These are phyloP conservation scores for Trichosporon sp. DNA, from an alignment of 1,284 basidiomycete species.

Conservation along the genomic window DNA sequence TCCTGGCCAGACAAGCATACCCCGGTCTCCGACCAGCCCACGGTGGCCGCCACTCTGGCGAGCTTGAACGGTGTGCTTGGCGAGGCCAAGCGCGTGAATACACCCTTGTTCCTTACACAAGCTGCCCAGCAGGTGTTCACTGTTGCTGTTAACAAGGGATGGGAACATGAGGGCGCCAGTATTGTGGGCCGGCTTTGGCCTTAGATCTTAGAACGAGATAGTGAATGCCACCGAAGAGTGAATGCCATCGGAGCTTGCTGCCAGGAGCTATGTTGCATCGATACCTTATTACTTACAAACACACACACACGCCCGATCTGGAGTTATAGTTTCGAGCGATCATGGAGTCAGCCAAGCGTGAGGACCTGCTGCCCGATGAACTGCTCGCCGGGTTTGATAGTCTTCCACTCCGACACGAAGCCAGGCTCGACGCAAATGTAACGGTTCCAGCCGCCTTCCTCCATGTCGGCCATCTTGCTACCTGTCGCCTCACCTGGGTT, in stretches of 20 bases:
- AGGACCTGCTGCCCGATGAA: slow-evolving; percentile 73
- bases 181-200: background rate
- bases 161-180: slow-evolving; percentile 7
- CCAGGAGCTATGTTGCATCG: too few species aligned
- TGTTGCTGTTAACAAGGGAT: slow-evolving; percentile 12
- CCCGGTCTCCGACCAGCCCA: background rate
- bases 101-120: slow-evolving; percentile 36
- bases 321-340: background rate
- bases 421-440: slow-evolving; percentile 86
- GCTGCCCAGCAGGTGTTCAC: slow-evolving; percentile 36
- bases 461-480: slow-evolving; percentile 75
- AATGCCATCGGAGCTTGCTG: background rate
- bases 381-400: slow-evolving; percentile 58
- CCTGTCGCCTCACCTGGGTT: slow-evolving; percentile 70
- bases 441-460: slow-evolving; percentile 73
- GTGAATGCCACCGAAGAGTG: background rate
- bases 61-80: background rate
- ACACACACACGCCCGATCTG: background rate
- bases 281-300: background rate
- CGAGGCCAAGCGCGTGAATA: slow-evolving; percentile 11
- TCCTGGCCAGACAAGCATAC: background rate
- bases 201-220: background rate
- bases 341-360: slow-evolving; percentile 33
- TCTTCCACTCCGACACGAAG: slow-evolving; percentile 55
- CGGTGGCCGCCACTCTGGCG: background rate